phyloP scores from a whole-genome alignment of 176 grass and related monocot genomes.

The Coix lacrymajobi region DNA sequence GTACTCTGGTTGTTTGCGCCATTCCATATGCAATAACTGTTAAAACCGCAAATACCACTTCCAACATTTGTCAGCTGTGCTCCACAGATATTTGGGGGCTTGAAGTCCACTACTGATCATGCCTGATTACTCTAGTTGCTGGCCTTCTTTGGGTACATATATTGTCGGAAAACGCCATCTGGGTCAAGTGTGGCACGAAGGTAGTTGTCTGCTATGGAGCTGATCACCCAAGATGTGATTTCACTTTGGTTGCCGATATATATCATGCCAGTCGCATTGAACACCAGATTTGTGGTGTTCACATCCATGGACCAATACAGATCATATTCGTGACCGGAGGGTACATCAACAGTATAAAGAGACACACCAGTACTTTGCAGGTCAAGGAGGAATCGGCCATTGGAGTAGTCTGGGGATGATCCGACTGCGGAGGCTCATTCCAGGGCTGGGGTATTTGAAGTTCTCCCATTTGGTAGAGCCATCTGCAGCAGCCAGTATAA shows the following conservation, averaged over 20 bases:
- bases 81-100: conserved; percentile 29
- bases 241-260: too few species aligned
- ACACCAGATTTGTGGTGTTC: conserved; percentile 31
- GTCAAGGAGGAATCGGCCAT: conserved; percentile 36
- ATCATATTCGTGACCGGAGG: conserved; percentile 7
- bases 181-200: conserved; percentile 48
- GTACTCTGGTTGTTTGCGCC: not conserved
- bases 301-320: conserved; percentile 25
- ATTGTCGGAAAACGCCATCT: conserved; percentile 54
- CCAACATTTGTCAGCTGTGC: not conserved
- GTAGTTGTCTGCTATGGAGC: conserved; percentile 20
- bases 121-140: not conserved
- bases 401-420: conserved; percentile 35
- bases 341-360: conserved; percentile 6
- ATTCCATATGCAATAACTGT: conserved; percentile 35
- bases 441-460: conserved; percentile 9
- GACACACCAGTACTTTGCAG: not conserved
- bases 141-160: conserved; percentile 38
- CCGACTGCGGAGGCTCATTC: conserved; percentile 12
- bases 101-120: conserved; percentile 19
- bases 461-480: conserved; percentile 25
- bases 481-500: conserved; percentile 25
- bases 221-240: too few species aligned
- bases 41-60: conserved; percentile 43
- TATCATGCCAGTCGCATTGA: too few species aligned